Evolutionary conservation across 192 early-diverging fungal species (phyloP).

Genomic region (Mortierella antarctica): DNA sequence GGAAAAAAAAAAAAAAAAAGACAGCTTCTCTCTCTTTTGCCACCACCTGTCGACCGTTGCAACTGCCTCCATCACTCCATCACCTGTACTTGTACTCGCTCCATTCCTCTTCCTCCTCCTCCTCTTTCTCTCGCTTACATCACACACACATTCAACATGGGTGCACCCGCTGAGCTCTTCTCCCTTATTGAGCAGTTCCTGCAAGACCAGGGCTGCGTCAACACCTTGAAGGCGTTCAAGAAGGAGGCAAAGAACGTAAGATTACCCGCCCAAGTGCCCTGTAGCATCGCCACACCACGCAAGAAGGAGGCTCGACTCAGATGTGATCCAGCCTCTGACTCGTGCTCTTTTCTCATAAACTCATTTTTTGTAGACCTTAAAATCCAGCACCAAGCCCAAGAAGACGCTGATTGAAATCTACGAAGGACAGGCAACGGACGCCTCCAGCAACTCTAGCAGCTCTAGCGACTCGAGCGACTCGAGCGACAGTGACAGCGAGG

Average conservation of each 20-base stretch:
- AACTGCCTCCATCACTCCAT: background rate
- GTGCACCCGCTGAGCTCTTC: conserved; percentile 47
- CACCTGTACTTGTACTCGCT: background rate
- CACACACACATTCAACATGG: conserved; percentile 19
- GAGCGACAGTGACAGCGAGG: conserved; percentile 20
- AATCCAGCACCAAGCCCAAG: conserved; percentile 40
- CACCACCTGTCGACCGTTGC: background rate
- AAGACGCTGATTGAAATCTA: conserved; percentile 43
- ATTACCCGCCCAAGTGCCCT: background rate
- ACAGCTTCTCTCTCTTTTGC: background rate
- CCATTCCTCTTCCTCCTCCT: background rate
- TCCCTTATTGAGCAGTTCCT: conserved; percentile 49
- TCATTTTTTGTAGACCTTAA: conserved; percentile 26
- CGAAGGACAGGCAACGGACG: conserved; percentile 5
- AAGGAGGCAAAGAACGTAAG: conserved; percentile 55
- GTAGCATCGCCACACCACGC: background rate
- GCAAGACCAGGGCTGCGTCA: conserved; percentile 46
- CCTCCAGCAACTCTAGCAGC: background rate
- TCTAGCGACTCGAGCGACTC: conserved; percentile 1
- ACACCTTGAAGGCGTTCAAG: conserved; percentile 46
- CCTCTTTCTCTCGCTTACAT: background rate
- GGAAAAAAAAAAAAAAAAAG: conserved; percentile 23
- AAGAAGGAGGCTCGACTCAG: background rate
- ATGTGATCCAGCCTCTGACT: too few species aligned
- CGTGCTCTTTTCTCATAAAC: background rate